Evolutionary conservation across 2,329 filamentous ascomycete genomes (phyloP).

Genomic region (Neonectria ditissima): DNA sequence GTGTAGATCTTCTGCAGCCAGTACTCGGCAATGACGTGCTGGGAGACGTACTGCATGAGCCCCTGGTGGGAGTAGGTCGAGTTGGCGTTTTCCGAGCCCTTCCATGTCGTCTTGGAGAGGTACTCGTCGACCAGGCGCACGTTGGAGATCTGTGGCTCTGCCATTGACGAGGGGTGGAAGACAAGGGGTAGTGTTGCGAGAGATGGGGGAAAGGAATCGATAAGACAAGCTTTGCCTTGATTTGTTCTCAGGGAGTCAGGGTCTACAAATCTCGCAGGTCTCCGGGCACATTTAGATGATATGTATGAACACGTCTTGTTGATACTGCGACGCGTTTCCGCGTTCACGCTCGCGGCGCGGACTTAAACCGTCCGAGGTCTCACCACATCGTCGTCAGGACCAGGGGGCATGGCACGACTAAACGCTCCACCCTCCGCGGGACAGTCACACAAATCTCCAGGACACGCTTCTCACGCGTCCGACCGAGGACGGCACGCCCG

Average conservation of each 20-base stretch:
- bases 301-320: constrained; percentile 1
- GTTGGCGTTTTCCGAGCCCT: constrained; percentile 40
- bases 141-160: constrained; percentile 1
- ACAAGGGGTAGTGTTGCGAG: not conserved
- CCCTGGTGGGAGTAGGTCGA: constrained; percentile 43
- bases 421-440: not conserved
- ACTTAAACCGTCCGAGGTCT: constrained; percentile 2
- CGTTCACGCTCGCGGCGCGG: not conserved
- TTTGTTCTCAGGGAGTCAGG: not conserved
- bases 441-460: constrained; percentile 16
- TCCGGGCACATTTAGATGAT: not conserved
- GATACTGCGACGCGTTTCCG: constrained; percentile 7
- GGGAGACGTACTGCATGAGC: constrained; percentile 42
- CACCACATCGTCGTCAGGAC: constrained; percentile 15
- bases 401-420: constrained; percentile 5
- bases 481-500: constrained; percentile 4
- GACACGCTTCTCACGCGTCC: constrained; percentile 32
- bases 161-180: constrained; percentile 16
- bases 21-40: constrained; percentile 40
- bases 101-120: constrained; percentile 39
- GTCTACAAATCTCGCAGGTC: not conserved
- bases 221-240: too few relatives aligned
- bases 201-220: not conserved
- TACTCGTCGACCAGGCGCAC: constrained; percentile 38
- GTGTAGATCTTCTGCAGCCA: constrained; percentile 43